Evolutionary conservation across 805 yeast species (phyloP).

Genomic region (Candida tammaniensis): DNA sequence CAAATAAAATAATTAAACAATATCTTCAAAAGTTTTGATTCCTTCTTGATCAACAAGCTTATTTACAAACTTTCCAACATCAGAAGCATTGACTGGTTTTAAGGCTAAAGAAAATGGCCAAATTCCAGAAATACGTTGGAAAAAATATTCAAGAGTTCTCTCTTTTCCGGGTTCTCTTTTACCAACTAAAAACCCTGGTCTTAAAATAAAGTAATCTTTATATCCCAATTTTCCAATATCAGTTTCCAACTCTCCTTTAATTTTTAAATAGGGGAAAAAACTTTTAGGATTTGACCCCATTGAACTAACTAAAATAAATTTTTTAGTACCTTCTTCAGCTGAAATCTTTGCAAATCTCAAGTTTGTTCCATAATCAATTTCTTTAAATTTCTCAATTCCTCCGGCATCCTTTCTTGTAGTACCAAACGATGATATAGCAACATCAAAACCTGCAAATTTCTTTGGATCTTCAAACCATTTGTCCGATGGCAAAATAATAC

Average conservation of each 20-base stretch:
- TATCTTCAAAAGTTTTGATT: neutral
- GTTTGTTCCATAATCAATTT: slow-evolving; percentile 75
- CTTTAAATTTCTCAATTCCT: slow-evolving; percentile 70
- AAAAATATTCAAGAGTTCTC: too few relatives aligned
- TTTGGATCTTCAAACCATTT: slow-evolving; percentile 5
- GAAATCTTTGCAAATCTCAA: slow-evolving; percentile 70
- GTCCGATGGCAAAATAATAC: slow-evolving; percentile 34
- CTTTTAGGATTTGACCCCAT: slow-evolving; percentile 61
- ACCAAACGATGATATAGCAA: slow-evolving; percentile 66
- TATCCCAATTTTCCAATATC: slow-evolving; percentile 61
- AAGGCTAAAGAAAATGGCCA: slow-evolving; percentile 4
- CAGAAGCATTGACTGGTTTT: neutral
- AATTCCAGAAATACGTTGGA: too few relatives aligned
- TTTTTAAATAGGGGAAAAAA: slow-evolving; percentile 54
- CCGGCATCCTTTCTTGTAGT: slow-evolving; percentile 77
- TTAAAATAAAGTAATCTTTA: slow-evolving; percentile 67
- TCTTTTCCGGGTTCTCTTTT: too few relatives aligned
- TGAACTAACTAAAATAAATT: slow-evolving; percentile 67
- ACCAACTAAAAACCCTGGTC: slow-evolving; percentile 72
- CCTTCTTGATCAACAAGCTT: slow-evolving; percentile 2
- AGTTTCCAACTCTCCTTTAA: slow-evolving; percentile 77
- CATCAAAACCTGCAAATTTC: slow-evolving; percentile 22
- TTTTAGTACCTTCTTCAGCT: slow-evolving; percentile 61
- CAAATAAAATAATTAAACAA: too few relatives aligned
- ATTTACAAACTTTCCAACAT: slow-evolving; percentile 5